These are phyloP conservation scores for Viola pubescens DNA, from an alignment of 441 rosid species.

Conservation along the genomic window DNA sequence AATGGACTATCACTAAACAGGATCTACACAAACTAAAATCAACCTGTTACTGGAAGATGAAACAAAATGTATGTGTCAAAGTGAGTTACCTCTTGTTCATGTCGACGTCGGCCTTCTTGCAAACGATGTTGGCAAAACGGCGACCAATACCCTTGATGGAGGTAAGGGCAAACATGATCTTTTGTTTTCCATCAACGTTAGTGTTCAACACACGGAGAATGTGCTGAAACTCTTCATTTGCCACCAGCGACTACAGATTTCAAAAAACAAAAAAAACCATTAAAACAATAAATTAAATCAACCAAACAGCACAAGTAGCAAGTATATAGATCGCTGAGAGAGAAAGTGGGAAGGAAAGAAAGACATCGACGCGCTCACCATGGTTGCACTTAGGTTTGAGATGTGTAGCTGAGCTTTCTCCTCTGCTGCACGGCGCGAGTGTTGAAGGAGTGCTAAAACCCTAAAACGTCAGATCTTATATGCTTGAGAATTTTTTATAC, in stretches of 20 bases:
- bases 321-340: not conserved
- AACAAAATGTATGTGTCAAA: not conserved
- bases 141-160: conserved; percentile 91
- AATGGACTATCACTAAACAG: too few relatives aligned
- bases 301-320: not conserved
- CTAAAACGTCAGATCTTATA: too few relatives aligned
- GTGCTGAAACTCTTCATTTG: conserved; percentile 84
- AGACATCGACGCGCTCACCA: not conserved
- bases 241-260: conserved; percentile 52
- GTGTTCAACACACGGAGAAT: conserved; percentile 86
- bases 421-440: not conserved
- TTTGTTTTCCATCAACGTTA: conserved; percentile 85
- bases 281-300: not conserved
- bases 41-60: not conserved
- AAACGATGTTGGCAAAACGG: conserved; percentile 75
- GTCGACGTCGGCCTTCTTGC: conserved; percentile 92
- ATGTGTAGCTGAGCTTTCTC: not conserved
- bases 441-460: too few relatives aligned
- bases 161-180: conserved; percentile 85
- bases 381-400: not conserved
- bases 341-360: not conserved
- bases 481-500: too few relatives aligned
- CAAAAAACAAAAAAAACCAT: not conserved
- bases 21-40: too few relatives aligned
- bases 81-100: conserved; percentile 67